Percentiles rank a stretch among this genome's conserved stretches.
These are phyloP conservation scores for Ceratonia siliqua DNA, from an alignment of 306 rosid genomes.

Conservation along the genomic window DNA sequence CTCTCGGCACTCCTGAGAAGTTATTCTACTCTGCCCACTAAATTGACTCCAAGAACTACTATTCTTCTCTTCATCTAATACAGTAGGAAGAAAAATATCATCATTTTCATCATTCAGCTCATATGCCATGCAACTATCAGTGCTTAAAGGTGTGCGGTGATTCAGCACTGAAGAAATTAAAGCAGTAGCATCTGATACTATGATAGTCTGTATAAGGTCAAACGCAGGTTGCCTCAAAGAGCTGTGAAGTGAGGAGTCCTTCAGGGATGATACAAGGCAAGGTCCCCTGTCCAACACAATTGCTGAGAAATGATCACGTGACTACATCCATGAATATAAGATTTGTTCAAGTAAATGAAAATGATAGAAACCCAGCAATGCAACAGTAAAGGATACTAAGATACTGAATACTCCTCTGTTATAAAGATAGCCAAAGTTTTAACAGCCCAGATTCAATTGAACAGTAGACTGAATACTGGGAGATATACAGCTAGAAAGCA, in stretches of 20 bases:
- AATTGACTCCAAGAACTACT: constrained; percentile 74
- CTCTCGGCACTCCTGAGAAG: constrained; percentile 61
- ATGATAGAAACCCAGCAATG: too few species aligned
- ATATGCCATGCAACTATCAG: constrained; percentile 38
- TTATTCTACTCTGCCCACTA: constrained; percentile 60
- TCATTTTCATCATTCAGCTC: constrained; percentile 56
- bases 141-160: constrained; percentile 41
- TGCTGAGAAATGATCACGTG: constrained; percentile 37
- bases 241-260: constrained; percentile 87
- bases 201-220: constrained; percentile 81
- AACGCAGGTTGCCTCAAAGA: constrained; percentile 96
- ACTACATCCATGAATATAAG: constrained; percentile 27
- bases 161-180: constrained; percentile 59
- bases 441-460: too few species aligned
- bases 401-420: too few species aligned
- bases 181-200: constrained; percentile 89
- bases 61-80: constrained; percentile 56
- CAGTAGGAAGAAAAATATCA: constrained; percentile 44
- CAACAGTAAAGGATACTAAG: too few species aligned
- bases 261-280: constrained; percentile 83
- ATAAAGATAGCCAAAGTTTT: too few species aligned
- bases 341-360: constrained; percentile 23
- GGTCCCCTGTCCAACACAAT: constrained; percentile 83
- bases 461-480: too few species aligned
- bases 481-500: too few species aligned